Evolutionary conservation across 805 yeast species (phyloP).

Genomic region (Candida ovalis): DNA sequence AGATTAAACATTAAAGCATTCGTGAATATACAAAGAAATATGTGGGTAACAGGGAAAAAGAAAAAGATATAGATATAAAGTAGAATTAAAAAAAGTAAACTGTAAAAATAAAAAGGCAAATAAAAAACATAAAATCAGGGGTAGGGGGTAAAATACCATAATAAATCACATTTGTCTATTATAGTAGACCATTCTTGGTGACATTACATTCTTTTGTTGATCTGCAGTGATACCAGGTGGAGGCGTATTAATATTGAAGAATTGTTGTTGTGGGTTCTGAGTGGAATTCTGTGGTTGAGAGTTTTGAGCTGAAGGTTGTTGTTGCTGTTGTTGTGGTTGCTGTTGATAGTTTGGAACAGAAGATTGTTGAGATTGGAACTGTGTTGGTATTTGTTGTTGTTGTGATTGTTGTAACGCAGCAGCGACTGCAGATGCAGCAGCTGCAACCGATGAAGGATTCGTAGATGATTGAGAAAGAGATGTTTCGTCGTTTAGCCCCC

Average conservation of each 20-base stretch:
- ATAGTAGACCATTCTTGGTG: constrained; percentile 24
- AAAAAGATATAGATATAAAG: too few relatives aligned
- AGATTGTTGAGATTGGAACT: constrained; percentile 3
- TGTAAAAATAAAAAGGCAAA: background rate
- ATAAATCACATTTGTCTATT: constrained; percentile 4
- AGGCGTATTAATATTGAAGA: constrained; percentile 11
- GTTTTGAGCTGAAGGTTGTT: constrained; percentile 3
- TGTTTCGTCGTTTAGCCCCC: constrained; percentile 28
- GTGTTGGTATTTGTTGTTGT: constrained; percentile 6
- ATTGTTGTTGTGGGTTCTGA: constrained; percentile 7
- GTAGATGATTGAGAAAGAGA: background rate
- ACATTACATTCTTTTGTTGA: constrained; percentile 17
- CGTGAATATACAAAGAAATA: too few relatives aligned
- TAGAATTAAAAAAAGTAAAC: too few relatives aligned
- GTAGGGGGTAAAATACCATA: background rate
- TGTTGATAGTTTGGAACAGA: constrained; percentile 8
- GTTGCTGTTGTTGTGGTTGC: constrained; percentile 8
- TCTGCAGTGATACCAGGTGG: constrained; percentile 18
- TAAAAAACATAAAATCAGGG: background rate
- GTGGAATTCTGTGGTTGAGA: constrained; percentile 1
- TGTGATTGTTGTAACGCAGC: constrained; percentile 1
- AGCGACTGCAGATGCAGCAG: background rate
- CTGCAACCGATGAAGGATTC: background rate
- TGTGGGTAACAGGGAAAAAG: too few relatives aligned
- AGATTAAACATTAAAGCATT: too few relatives aligned